A percentile compares a stretch with the other conserved stretches of the same genome.
Conservation (phyloP, 257 asterid genomes). For the Capsicum chinense region DNA sequence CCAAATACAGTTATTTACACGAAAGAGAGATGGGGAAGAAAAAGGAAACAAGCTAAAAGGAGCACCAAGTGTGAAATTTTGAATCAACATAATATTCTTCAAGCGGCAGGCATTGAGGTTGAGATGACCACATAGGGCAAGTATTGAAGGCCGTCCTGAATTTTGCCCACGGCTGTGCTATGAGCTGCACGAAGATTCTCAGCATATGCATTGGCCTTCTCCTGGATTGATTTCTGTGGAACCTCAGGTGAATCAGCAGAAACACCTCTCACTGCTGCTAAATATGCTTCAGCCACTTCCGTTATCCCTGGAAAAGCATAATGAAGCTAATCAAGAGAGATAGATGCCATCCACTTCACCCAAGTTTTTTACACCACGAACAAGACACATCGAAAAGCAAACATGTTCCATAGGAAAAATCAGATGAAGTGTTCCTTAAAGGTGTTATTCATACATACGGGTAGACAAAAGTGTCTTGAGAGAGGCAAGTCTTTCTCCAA, state of each 20-base stretch:
- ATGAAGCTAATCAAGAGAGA: conserved; percentile 14
- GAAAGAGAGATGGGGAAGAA: background rate
- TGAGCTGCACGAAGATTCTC: conserved; percentile 71
- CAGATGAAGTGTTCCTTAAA: background rate
- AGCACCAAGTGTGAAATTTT: background rate
- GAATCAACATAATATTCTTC: conserved; percentile 32
- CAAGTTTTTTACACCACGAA: background rate
- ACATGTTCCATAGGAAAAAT: background rate
- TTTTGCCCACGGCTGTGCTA: conserved; percentile 66
- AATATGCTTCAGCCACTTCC: conserved; percentile 82
- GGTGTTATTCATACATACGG: background rate
- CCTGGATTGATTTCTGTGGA: conserved; percentile 63
- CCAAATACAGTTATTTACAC: conserved; percentile 53
- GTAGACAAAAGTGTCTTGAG: background rate
- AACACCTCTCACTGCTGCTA: conserved; percentile 62
- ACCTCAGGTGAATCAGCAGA: conserved; percentile 53
- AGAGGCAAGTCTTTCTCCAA: background rate
- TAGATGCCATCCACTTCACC: background rate
- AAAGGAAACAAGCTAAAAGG: conserved; percentile 16
- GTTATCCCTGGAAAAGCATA: conserved; percentile 67
- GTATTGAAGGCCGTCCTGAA: conserved; percentile 85
- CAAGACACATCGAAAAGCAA: background rate
- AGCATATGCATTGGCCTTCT: conserved; percentile 58
- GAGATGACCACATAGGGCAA: conserved; percentile 70
- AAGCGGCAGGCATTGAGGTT: conserved; percentile 75